phyloP scores from a whole-genome alignment of 768 basidiomycete genomes.

The Tulasnella sp. region DNA sequence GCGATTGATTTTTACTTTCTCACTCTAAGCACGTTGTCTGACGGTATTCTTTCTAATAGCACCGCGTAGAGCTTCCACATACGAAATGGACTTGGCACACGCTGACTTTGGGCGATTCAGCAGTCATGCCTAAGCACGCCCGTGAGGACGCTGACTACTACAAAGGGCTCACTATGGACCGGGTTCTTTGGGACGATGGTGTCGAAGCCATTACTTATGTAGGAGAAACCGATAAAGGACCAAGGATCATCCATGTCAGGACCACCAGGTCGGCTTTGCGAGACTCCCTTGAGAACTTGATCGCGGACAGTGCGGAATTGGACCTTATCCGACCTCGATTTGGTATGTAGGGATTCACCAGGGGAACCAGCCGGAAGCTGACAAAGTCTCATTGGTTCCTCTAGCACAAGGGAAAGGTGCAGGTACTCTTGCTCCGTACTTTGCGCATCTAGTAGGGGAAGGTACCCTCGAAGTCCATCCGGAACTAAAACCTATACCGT shows the following conservation, averaged over 20 bases:
- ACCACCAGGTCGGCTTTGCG: not conserved
- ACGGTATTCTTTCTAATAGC: not conserved
- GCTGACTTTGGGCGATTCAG: not conserved
- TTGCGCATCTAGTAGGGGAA: not conserved
- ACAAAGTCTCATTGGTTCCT: not conserved
- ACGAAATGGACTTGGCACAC: not conserved
- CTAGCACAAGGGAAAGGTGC: not conserved
- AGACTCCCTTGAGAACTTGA: not conserved
- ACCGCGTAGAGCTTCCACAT: not conserved
- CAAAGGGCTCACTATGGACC: not conserved
- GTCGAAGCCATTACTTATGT: not conserved
- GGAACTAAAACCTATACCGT: not conserved
- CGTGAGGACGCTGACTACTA: not conserved
- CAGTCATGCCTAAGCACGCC: not conserved
- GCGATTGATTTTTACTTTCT: not conserved
- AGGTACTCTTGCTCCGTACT: not conserved
- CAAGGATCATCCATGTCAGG: not conserved
- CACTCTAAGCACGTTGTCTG: not conserved
- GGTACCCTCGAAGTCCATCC: not conserved
- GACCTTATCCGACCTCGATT: not conserved
- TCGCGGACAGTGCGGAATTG: not conserved
- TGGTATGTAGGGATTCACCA: not conserved
- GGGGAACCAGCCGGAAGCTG: too few species aligned
- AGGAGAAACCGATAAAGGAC: not conserved
- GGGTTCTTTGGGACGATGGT: not conserved